Base-by-base conservation (phyloP, 1,284 basidiomycete genomes). In the Leccinum pallidistipes region DNA sequence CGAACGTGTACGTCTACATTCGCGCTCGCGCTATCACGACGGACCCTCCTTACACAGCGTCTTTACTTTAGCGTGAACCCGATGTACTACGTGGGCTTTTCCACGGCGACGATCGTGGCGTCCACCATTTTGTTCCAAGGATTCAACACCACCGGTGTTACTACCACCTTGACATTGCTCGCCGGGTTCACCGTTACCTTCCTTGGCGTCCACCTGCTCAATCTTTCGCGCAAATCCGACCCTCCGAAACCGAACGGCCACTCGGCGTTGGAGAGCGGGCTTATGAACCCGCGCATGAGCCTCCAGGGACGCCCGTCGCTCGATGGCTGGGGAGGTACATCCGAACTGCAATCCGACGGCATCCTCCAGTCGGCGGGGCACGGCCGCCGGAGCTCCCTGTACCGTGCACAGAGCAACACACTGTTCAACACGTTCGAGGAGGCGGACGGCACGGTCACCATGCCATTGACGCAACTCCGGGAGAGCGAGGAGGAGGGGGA, bases 51-150 rank as follows among this genome's bases (percentile, higher is more conserved):
- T 64, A 72, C 55, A 29, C 32, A 2, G 29, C 18, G 27, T 38
- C 31, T 21, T 21, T 21, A 45, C 27, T 24, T 47, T 29, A 73
- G 93, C 50, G 96, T 99, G 62, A 99, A 99, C 75, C 97, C 97
- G 0, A 92, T 97, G 82, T 99, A 99, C 80, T 98, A 97, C 73
- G 97, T 98, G 76, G 91, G 94, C 76, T 99, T 99, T 80, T 96
- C 95, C n/a, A 94, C 94, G 2, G 91, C 91, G 11, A 98, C 97
- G 31, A 93, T 98, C 71, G 82, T 97, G 57, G 95, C 97, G 0
- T 98, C 95, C 57, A 86, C 98, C 65, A 95, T 98, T 67, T 86
- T 98, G 64, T 98, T 98, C 83, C 92, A 94, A 80, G 97, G 97
- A 1, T 93, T 99, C 82, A 96, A 98, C 79, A 98, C 95, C 3